Base-by-base conservation (phyloP, 495 filamentous ascomycete species). In the Penicillium waksmanii region DNA sequence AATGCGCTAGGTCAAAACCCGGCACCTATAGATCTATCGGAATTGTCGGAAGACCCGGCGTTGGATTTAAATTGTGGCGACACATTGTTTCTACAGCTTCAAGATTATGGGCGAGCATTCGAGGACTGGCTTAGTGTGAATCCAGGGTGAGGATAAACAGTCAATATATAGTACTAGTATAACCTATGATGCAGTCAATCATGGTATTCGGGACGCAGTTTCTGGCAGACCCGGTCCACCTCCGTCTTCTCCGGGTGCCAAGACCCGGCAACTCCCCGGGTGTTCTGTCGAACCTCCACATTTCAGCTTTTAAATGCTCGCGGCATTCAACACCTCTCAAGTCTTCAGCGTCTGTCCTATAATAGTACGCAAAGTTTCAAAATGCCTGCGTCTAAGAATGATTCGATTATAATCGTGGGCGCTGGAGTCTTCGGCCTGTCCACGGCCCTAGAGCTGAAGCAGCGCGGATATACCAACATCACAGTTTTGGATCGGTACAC, bases 401-500 rank as follows among this genome's bases (percentile, higher is more conserved):
- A 70, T 23, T 60, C 62, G 11, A 77, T 79, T 43, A 56, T 77
- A 25, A 72, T 79, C n/a, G 66, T 73, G 36, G 71, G 71, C 23
- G 71, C 71, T 5, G 71, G 71, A 38, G 68, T 72, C 36, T 73
- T 73, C 57, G 71, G 71, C 35, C 63, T 70, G 2, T 66, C 65
- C 31, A 68, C 67, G 11, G 70, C 70, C 18, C 57, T 73, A 13
- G 67, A 70, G 43, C 51, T 73, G 15, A 62, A 60, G 18, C 51
- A 56, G 21, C 63, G 67, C 23, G 70, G 67, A 38, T 73, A 73
- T 54, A 61, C 11, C 18, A 57, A 69, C 31, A 58, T 73, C 61
- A 69, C 66, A 10, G 61, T 90, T 53, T 60, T 90, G 53, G 87
- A 89, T 68, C 80, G 85, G 27, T 80, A 77, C 18, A 60, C 72